Evolutionary conservation across 148 eudicot genomes (phyloP).

Genomic region (Suaeda aralocaspica): DNA sequence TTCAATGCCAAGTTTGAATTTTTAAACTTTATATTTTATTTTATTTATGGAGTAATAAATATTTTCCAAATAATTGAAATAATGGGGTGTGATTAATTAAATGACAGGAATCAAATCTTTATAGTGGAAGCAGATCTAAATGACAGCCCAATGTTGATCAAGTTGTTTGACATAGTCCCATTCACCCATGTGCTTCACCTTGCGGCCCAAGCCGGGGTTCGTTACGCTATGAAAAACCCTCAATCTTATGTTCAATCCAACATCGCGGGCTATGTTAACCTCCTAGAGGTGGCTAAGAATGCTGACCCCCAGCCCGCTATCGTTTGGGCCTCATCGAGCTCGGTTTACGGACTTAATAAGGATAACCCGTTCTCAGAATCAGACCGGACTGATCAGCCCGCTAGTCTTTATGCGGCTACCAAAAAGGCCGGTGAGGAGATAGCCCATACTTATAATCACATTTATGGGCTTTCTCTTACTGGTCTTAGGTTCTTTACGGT

Average conservation of each 20-base stretch:
- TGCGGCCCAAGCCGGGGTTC: constrained; percentile 94
- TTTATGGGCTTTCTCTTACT: constrained; percentile 80
- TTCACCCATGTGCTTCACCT: constrained; percentile 80
- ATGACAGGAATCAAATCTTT: constrained; percentile 49
- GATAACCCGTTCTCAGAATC: constrained; percentile 70
- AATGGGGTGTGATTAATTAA: neutral
- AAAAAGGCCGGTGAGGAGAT: constrained; percentile 94
- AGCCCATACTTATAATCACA: constrained; percentile 92
- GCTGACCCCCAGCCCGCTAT: constrained; percentile 87
- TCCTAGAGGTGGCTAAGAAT: constrained; percentile 58
- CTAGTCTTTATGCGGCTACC: constrained; percentile 87
- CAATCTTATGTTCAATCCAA: constrained; percentile 74
- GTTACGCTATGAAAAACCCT: constrained; percentile 93
- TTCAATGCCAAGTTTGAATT: too few species aligned
- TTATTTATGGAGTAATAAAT: too few species aligned
- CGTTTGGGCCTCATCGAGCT: constrained; percentile 91
- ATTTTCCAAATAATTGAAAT: neutral
- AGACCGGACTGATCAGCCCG: constrained; percentile 83
- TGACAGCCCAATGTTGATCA: constrained; percentile 54
- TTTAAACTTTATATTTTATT: too few species aligned
- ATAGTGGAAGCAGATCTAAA: constrained; percentile 83
- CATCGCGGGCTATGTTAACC: constrained; percentile 77
- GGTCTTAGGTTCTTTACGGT: constrained; percentile 87
- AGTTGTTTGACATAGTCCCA: constrained; percentile 83
- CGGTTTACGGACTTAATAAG: constrained; percentile 83